Conservation (phyloP, 2,329 filamentous ascomycete species). For the Penicillium sp. region DNA sequence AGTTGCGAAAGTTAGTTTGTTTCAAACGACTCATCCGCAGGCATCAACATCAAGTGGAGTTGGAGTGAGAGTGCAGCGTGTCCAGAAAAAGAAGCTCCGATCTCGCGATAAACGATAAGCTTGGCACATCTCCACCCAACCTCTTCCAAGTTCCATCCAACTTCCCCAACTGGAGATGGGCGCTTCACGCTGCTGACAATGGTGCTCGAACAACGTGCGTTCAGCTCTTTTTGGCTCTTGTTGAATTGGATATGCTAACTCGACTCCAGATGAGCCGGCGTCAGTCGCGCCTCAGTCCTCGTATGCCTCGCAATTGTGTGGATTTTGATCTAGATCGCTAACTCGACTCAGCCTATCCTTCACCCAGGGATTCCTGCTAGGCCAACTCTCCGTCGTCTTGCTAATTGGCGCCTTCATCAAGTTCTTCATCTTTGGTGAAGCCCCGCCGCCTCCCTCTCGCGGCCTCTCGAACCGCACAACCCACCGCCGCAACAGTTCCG, state of each 20-base stretch:
- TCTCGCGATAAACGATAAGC: constrained; percentile 13
- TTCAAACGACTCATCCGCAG: background rate
- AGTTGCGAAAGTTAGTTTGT: background rate
- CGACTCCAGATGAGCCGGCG: constrained; percentile 26
- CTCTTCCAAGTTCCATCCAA: background rate
- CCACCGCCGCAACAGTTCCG: constrained; percentile 69
- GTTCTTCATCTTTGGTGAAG: constrained; percentile 98
- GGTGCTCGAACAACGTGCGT: constrained; percentile 31
- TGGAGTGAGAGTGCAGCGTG: constrained; percentile 7
- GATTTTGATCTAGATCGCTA: constrained; percentile 15
- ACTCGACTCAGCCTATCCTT: constrained; percentile 65
- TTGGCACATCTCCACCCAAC: constrained; percentile 15
- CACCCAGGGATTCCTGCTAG: constrained; percentile 86
- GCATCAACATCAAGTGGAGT: background rate
- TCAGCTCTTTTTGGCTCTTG: background rate
- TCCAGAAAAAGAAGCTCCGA: constrained; percentile 7
- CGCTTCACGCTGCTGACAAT: constrained; percentile 27
- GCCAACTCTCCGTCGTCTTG: constrained; percentile 86
- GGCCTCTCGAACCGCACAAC: constrained; percentile 70
- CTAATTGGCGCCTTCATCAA: constrained; percentile 95
- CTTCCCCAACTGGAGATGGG: constrained; percentile 21
- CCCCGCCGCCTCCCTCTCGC: constrained; percentile 74
- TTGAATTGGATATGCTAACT: constrained; percentile 12
- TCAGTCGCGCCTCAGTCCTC: constrained; percentile 38
- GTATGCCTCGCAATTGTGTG: constrained; percentile 28